Base-by-base conservation (phyloP, 768 basidiomycete genomes). In the Tubosaeta sp. region DNA sequence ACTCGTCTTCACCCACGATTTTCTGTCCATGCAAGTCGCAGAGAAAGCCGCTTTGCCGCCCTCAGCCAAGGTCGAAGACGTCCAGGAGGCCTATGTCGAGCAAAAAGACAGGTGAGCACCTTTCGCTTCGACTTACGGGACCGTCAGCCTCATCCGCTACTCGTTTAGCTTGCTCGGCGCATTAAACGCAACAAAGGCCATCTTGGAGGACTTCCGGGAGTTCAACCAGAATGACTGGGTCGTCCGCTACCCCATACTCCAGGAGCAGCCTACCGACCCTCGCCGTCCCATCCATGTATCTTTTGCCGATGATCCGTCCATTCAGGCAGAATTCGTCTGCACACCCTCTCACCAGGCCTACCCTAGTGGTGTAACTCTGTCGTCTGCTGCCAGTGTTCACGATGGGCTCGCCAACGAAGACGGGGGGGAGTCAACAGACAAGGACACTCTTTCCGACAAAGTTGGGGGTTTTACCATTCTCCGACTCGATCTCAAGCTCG, bases 151-250 rank as follows among this genome's bases (percentile, higher is more conserved):
- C 44, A 51, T 27, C 27, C 16, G 4, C 48, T 22, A n/a, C 50
- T n/a, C 7, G 34, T 35, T 30, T 24, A 60, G 62, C 24, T 75
- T 96, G 51, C 77, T 90, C 27, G 74, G 73, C 45, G 92, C 88
- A n/a, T 81, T 96, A 57, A 82, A 86, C 59, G 74, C 80, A 0
- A 83, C 93, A 32, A 79, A 82, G 59, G 59, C 71, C 11, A 78
- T 97, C 40, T 73, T 96, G 34, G 69, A 69, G 44, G 86, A 86
- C 59, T 70, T 97, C 19, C 80, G 81, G 44, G 72, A 74, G 45
- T 96, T 95, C 75, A 96, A 90, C 73, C 84, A 85, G 71, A 75
- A 83, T 34, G 79, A 87, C 56, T 96, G 92, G 94, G 79, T 89
- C 22, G 83, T 97, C 14, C 76, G 90, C 51, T 98, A 98, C 69